Conservation (phyloP, 163 green algal species). For the Scenedesmus sp. region DNA sequence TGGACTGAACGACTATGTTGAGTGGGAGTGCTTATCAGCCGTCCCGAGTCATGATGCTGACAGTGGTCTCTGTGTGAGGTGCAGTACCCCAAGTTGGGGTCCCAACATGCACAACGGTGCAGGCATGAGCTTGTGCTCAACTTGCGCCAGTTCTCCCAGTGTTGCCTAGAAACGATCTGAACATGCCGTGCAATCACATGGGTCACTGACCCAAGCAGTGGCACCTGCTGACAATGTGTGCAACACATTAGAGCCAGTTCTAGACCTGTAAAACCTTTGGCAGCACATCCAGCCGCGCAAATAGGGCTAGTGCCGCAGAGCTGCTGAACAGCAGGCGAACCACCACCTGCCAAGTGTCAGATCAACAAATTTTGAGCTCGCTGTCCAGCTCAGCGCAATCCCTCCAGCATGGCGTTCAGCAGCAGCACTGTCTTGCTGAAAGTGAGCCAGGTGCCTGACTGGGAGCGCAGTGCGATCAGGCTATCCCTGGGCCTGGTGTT, state of each 20-base stretch:
- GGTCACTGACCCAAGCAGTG: background rate
- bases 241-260: background rate
- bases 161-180: background rate
- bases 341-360: background rate
- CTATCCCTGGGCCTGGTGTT: conserved; percentile 36
- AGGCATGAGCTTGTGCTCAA: background rate
- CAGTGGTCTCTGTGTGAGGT: background rate
- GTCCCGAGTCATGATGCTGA: background rate
- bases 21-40: background rate
- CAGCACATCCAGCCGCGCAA: background rate
- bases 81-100: background rate
- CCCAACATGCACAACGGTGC: background rate
- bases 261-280: background rate
- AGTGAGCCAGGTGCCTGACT: conserved; percentile 36
- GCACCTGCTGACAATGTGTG: background rate
- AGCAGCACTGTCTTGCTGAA: conserved; percentile 11
- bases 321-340: background rate
- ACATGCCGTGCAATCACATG: background rate
- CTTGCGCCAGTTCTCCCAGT: no score
- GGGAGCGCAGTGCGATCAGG: conserved; percentile 27
- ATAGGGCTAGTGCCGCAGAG: background rate
- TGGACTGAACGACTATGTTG: no score
- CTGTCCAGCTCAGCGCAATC: no score
- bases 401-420: background rate
- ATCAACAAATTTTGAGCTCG: background rate